Conservation (phyloP, 257 asterid genomes). For the Solanum clarkiae region DNA sequence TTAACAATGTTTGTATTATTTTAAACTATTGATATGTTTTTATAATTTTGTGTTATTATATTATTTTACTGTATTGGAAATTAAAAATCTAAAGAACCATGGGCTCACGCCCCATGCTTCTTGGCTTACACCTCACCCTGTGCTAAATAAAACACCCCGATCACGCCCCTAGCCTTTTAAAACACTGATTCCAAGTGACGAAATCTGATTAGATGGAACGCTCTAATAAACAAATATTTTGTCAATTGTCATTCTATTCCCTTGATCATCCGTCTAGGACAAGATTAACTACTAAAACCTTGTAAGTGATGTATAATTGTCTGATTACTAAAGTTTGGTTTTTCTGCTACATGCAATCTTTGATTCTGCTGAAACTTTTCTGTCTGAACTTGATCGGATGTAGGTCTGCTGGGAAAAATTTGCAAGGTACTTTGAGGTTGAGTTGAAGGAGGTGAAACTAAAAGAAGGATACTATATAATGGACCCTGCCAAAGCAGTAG, state of each 20-base stretch:
- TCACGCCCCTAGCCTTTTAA: too few relatives aligned
- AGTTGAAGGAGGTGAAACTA: conserved; percentile 61
- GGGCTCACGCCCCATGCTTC: too few relatives aligned
- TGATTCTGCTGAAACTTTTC: background rate
- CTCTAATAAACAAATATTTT: background rate
- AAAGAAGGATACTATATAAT: conserved; percentile 57
- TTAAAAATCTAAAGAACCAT: too few relatives aligned
- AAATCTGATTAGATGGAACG: background rate
- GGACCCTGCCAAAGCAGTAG: conserved; percentile 61
- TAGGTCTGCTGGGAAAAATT: conserved; percentile 85
- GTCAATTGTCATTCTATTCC: background rate
- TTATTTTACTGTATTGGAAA: too few relatives aligned
- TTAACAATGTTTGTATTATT: too few relatives aligned
- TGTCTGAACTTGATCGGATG: background rate
- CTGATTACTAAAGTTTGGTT: background rate
- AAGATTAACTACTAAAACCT: background rate
- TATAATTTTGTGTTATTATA: too few relatives aligned
- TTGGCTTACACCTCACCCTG: too few relatives aligned
- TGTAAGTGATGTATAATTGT: background rate
- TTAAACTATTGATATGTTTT: too few relatives aligned
- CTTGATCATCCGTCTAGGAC: background rate
- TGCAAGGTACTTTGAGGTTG: conserved; percentile 72
- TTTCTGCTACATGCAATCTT: background rate
- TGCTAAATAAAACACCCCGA: too few relatives aligned
- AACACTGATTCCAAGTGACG: background rate